phyloP scores from a whole-genome alignment of 345 rosid species.

The Psidium friedrichsthalianum region DNA sequence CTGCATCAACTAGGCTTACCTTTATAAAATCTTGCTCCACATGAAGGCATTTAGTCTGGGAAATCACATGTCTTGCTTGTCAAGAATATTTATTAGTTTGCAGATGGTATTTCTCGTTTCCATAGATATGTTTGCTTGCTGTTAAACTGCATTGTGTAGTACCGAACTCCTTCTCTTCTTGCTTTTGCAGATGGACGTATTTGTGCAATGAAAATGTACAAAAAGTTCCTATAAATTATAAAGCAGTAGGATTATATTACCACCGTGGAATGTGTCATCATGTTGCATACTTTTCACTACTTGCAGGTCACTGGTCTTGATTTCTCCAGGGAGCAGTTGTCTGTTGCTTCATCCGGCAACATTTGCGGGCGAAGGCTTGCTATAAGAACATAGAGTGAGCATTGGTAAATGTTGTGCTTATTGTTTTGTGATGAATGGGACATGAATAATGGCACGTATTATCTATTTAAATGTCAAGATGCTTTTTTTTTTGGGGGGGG shows the following conservation, averaged over 20 bases:
- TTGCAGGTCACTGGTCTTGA: conserved; percentile 73
- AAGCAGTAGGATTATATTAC: neutral
- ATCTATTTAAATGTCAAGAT: neutral
- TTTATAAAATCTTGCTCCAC: neutral
- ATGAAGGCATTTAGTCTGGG: neutral
- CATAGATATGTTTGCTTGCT: neutral
- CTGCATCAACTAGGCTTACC: neutral
- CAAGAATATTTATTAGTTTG: neutral
- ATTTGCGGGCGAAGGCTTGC: conserved; percentile 31
- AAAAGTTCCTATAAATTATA: neutral
- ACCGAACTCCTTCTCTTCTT: neutral
- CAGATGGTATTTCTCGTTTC: neutral
- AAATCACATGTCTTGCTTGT: neutral
- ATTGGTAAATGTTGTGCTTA: conserved; percentile 31
- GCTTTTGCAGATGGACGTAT: neutral
- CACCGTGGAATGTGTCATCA: neutral
- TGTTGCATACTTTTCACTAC: neutral
- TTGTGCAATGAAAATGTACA: neutral
- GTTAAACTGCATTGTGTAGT: neutral
- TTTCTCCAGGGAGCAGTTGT: conserved; percentile 67
- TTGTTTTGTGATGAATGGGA: neutral
- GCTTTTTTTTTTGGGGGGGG: neutral
- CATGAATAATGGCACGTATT: neutral
- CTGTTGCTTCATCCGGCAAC: conserved; percentile 59
- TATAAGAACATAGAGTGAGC: conserved; percentile 88